Conservation (phyloP, 140 eudicot species). For the Ambrosia hybrid region DNA sequence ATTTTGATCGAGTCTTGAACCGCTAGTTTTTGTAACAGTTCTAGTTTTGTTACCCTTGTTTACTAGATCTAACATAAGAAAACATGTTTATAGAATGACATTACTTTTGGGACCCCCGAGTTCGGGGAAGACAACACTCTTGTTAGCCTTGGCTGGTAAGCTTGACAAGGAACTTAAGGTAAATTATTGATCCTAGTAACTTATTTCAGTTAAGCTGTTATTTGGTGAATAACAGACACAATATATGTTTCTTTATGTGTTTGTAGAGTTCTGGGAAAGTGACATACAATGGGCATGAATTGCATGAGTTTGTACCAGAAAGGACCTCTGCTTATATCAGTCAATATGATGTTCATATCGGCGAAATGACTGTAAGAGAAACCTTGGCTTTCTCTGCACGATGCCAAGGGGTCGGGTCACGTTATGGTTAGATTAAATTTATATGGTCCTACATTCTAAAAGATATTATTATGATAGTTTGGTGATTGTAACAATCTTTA, state of each 20-base stretch:
- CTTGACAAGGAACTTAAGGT: constrained; percentile 56
- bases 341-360: constrained; percentile 57
- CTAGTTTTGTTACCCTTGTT: not conserved
- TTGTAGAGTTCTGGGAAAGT: constrained; percentile 39
- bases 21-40: too few relatives aligned
- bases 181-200: not conserved
- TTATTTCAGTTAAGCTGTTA: not conserved
- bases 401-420: constrained; percentile 57
- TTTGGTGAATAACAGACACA: too few relatives aligned
- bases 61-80: constrained; percentile 1
- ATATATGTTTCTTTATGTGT: not conserved
- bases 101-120: constrained; percentile 72
- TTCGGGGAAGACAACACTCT: constrained; percentile 64
- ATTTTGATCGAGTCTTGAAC: too few relatives aligned
- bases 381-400: constrained; percentile 58
- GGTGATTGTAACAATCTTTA: not conserved
- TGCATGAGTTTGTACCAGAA: constrained; percentile 56
- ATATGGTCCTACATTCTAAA: not conserved
- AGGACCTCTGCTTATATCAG: constrained; percentile 62
- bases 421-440: constrained; percentile 39
- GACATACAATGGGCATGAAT: constrained; percentile 50
- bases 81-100: constrained; percentile 46
- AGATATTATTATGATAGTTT: not conserved
- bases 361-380: constrained; percentile 63
- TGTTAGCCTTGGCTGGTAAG: constrained; percentile 56